phyloP scores from a whole-genome alignment of 257 asterid species.

The Solanum clarkiae region DNA sequence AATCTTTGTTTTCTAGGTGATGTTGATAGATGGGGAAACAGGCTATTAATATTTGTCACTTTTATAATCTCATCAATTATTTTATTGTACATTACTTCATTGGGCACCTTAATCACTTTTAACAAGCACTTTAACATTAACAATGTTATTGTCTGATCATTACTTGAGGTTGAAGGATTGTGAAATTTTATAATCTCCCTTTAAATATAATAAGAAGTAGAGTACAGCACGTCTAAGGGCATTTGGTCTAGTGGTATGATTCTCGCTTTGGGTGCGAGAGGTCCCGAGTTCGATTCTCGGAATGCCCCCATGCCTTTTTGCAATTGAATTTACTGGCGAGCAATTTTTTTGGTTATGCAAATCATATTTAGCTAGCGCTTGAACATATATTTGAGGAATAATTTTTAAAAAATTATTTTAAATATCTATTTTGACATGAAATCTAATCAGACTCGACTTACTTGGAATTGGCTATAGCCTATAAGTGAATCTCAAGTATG shows the following conservation, averaged over 20 bases:
- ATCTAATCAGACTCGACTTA: background rate
- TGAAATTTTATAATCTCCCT: too few relatives aligned
- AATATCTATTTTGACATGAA: background rate
- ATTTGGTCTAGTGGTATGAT: conserved; percentile 91
- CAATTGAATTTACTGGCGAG: background rate
- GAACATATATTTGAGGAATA: background rate
- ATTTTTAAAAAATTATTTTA: background rate
- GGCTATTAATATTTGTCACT: background rate
- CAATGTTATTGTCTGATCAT: too few relatives aligned
- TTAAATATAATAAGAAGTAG: background rate
- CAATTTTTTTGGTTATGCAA: background rate
- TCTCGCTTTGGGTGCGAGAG: conserved; percentile 81
- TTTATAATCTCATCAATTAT: background rate
- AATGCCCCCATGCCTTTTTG: conserved; percentile 36
- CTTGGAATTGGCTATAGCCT: background rate
- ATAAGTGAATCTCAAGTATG: background rate
- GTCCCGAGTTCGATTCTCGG: conserved; percentile 75
- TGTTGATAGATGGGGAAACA: background rate
- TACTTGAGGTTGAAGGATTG: too few relatives aligned
- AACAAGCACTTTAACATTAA: background rate
- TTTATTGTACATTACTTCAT: background rate
- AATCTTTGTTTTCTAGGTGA: background rate
- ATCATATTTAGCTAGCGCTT: background rate
- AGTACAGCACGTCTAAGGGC: conserved; percentile 5
- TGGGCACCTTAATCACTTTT: background rate